phyloP scores from a whole-genome alignment of 164 flowering plant genomes.

The Euptelea pleiosperma region DNA sequence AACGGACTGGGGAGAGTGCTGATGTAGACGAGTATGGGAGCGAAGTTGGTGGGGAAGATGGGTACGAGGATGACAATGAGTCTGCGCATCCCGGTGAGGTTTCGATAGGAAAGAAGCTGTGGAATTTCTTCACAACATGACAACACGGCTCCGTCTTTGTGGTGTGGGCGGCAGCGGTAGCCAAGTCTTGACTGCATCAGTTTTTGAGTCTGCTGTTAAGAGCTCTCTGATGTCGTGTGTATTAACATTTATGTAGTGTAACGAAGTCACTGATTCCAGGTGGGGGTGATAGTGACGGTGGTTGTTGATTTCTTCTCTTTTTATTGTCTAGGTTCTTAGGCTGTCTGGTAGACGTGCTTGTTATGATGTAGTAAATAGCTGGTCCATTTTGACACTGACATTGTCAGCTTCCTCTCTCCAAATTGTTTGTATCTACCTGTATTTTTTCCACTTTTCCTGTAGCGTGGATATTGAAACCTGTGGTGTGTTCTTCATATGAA shows the following conservation, averaged over 20 bases:
- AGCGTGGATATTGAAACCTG: too few relatives aligned
- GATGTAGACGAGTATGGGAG: slow-evolving; percentile 41
- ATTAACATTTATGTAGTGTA: slow-evolving; percentile 11
- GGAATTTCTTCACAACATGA: slow-evolving; percentile 83
- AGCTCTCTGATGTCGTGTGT: slow-evolving; percentile 8
- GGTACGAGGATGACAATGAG: slow-evolving; percentile 24
- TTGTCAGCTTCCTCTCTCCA: background rate
- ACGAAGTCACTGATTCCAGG: background rate
- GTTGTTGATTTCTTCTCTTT: background rate
- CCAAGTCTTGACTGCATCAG: slow-evolving; percentile 17
- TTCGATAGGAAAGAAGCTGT: slow-evolving; percentile 70
- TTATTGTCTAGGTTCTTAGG: background rate
- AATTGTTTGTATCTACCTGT: slow-evolving; percentile 10
- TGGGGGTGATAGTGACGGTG: background rate
- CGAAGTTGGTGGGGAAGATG: slow-evolving; percentile 31
- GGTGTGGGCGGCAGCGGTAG: background rate
- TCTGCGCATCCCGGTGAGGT: slow-evolving; percentile 33
- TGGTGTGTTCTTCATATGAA: too few relatives aligned
- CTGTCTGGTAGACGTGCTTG: too few relatives aligned
- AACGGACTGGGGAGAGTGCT: slow-evolving; percentile 17
- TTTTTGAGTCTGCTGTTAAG: slow-evolving; percentile 17
- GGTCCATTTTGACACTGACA: slow-evolving; percentile 1
- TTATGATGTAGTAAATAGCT: slow-evolving; percentile 11
- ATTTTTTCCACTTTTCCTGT: too few relatives aligned
- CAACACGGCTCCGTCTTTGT: background rate